These are phyloP conservation scores for Termitomyces sp. DNA, from an alignment of 768 basidiomycete species.

Conservation along the genomic window DNA sequence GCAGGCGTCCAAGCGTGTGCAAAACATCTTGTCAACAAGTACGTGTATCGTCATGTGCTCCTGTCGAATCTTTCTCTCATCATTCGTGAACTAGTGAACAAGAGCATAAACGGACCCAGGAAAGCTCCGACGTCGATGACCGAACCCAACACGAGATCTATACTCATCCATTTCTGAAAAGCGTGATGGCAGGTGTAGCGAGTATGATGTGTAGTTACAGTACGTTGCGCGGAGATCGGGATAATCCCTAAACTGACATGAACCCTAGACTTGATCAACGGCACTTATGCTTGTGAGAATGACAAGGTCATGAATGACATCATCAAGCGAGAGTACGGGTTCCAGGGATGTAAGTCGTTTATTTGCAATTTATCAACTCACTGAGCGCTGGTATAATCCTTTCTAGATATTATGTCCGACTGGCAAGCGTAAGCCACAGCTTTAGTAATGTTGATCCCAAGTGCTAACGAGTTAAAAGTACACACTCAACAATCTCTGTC, in stretches of 20 bases:
- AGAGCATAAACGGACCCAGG: slow-evolving; percentile 50
- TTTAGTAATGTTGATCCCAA: not conserved
- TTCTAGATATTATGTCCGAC: slow-evolving; percentile 62
- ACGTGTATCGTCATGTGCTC: slow-evolving; percentile 14
- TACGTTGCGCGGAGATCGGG: slow-evolving; percentile 20
- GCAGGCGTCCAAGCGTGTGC: slow-evolving; percentile 83
- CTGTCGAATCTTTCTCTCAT: not conserved
- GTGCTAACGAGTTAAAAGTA: slow-evolving; percentile 19
- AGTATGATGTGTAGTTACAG: slow-evolving; percentile 78
- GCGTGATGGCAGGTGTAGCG: slow-evolving; percentile 69
- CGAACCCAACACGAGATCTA: slow-evolving; percentile 76
- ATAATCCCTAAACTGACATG: not conserved
- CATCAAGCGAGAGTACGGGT: slow-evolving; percentile 71
- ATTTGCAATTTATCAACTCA: not conserved
- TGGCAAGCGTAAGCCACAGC: slow-evolving; percentile 49
- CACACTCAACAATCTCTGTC: slow-evolving; percentile 54
- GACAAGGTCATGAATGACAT: slow-evolving; percentile 65
- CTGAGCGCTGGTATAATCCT: not conserved
- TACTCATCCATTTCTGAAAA: slow-evolving; percentile 60
- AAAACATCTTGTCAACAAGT: slow-evolving; percentile 81
- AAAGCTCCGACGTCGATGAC: slow-evolving; percentile 71
- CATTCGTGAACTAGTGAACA: slow-evolving; percentile 44
- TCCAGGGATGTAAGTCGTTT: slow-evolving; percentile 57
- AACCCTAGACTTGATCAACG: slow-evolving; percentile 55
- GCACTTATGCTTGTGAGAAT: slow-evolving; percentile 73